A percentile compares a stretch with the other conserved stretches of the same genome.
These are phyloP conservation scores for Metarhizium album DNA, from an alignment of 2,329 filamentous ascomycete species.

Conservation along the genomic window DNA sequence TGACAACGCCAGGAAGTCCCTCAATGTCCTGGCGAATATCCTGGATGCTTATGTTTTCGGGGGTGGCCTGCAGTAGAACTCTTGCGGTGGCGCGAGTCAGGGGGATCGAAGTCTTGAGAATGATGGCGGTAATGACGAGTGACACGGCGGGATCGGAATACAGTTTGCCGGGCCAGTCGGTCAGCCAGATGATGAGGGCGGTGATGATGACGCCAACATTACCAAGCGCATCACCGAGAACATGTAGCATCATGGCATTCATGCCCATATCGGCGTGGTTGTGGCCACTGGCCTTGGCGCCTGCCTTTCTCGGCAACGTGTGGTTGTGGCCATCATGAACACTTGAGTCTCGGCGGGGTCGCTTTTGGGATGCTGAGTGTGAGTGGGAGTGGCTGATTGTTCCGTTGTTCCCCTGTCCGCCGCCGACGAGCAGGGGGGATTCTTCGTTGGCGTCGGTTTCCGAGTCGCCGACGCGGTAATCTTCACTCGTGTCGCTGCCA, in stretches of 20 bases:
- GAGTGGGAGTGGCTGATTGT: constrained; percentile 16
- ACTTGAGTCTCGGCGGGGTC: constrained; percentile 35
- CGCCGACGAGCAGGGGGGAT: constrained; percentile 31
- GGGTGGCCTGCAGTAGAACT: constrained; percentile 89
- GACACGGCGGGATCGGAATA: constrained; percentile 91
- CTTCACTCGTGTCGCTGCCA: constrained; percentile 43
- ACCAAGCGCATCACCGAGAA: constrained; percentile 73
- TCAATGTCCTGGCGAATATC: constrained; percentile 91
- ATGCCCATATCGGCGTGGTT: constrained; percentile 89
- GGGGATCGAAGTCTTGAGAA: constrained; percentile 63
- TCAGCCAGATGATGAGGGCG: constrained; percentile 85
- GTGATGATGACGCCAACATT: constrained; percentile 79
- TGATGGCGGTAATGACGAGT: constrained; percentile 79
- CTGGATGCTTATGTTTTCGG: constrained; percentile 74
- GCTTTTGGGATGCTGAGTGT: constrained; percentile 11
- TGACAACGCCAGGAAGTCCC: constrained; percentile 70
- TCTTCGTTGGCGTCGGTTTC: constrained; percentile 33
- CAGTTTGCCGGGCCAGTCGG: constrained; percentile 66
- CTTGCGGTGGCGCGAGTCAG: constrained; percentile 71
- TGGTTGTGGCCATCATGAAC: constrained; percentile 71
- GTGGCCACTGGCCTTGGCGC: constrained; percentile 57
- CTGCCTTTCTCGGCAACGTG: constrained; percentile 54
- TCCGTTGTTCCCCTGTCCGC: constrained; percentile 19
- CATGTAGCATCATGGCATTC: constrained; percentile 70
- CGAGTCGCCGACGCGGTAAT: constrained; percentile 29